These are phyloP conservation scores for Favolaschia claudopus DNA, from an alignment of 768 basidiomycete genomes.

Conservation along the genomic window DNA sequence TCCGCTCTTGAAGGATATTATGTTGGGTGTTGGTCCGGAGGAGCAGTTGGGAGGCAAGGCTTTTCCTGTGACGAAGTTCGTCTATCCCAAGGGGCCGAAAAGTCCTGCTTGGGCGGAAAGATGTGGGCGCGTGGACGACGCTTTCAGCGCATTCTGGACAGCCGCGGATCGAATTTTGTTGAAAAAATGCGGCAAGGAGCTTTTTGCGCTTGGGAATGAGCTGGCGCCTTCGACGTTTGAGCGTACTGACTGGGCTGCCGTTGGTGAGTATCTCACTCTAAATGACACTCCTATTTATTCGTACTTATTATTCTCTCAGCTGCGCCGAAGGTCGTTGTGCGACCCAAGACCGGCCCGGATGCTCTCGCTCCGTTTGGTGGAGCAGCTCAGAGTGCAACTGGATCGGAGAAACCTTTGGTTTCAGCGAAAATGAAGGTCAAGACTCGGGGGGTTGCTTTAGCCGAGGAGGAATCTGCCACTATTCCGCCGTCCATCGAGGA, in stretches of 20 bases:
- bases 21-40: not conserved
- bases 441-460: not conserved
- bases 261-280: not conserved
- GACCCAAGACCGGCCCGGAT: not conserved
- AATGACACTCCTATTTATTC: not conserved
- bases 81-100: constrained; percentile 15
- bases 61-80: not conserved
- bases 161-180: constrained; percentile 1
- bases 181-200: not conserved
- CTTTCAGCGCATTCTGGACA: constrained; percentile 7
- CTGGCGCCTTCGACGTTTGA: not conserved
- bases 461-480: not conserved
- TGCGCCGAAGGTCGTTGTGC: not conserved
- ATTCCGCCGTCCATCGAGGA: too few relatives aligned
- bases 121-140: not conserved
- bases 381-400: not conserved
- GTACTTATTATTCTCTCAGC: not conserved
- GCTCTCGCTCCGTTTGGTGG: constrained; percentile 9
- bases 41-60: not conserved
- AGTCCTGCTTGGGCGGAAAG: constrained; percentile 1
- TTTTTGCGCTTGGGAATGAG: not conserved
- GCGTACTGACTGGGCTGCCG: not conserved
- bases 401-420: not conserved
- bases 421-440: not conserved
- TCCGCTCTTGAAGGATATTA: not conserved